These are phyloP conservation scores for Scytalidium lignicola DNA, from an alignment of 2,329 filamentous ascomycete genomes.

Conservation along the genomic window DNA sequence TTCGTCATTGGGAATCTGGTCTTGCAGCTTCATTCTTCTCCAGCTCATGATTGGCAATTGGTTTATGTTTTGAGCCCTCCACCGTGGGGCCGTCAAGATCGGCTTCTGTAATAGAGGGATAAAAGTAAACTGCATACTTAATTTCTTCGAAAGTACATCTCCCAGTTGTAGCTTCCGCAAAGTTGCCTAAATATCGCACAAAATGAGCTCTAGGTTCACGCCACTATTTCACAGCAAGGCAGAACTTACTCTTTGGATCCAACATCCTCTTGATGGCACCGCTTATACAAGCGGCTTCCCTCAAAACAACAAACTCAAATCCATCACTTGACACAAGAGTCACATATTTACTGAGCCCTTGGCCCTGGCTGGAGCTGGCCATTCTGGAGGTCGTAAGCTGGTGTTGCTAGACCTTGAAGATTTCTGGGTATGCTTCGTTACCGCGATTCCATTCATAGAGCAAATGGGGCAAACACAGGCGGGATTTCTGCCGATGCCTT, in stretches of 20 bases:
- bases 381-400: slow-evolving; percentile 5
- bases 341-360: slow-evolving; percentile 57
- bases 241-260: slow-evolving; percentile 55
- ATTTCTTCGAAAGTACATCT: slow-evolving; percentile 67
- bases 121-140: slow-evolving; percentile 48
- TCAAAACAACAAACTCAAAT: slow-evolving; percentile 70
- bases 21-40: background rate
- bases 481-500: too few relatives aligned
- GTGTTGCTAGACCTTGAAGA: background rate
- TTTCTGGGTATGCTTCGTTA: background rate
- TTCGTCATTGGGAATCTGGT: slow-evolving; percentile 24
- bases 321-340: slow-evolving; percentile 72
- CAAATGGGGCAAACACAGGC: background rate
- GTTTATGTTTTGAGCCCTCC: slow-evolving; percentile 2
- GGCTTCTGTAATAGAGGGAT: background rate
- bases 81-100: too few relatives aligned
- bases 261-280: slow-evolving; percentile 71
- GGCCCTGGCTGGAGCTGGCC: slow-evolving; percentile 8
- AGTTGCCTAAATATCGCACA: slow-evolving; percentile 43
- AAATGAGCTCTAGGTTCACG: background rate
- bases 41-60: slow-evolving; percentile 1
- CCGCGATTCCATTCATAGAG: background rate
- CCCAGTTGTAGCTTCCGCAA: slow-evolving; percentile 59
- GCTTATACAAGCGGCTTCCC: slow-evolving; percentile 65
- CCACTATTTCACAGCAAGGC: background rate